These are phyloP conservation scores for Inonotus obliquus DNA, from an alignment of 1,284 basidiomycete species.

Conservation along the genomic window DNA sequence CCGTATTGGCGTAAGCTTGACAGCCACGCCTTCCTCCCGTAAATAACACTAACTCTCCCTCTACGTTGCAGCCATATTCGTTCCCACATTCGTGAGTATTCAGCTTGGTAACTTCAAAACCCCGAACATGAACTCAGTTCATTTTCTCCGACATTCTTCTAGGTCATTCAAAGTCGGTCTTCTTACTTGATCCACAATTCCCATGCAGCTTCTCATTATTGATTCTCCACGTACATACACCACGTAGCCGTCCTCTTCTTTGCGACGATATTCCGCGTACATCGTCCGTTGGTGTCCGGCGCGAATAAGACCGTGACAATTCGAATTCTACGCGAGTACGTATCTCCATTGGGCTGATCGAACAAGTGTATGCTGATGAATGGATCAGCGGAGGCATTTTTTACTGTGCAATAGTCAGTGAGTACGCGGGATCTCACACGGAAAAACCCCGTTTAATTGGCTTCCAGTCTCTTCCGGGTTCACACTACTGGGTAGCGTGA, in stretches of 20 bases:
- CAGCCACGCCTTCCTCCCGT: not conserved
- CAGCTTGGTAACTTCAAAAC: not conserved
- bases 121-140: too few relatives aligned
- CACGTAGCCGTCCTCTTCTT: constrained; percentile 13
- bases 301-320: constrained; percentile 15
- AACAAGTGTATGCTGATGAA: not conserved
- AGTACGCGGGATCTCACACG: not conserved
- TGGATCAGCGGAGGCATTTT: constrained; percentile 24
- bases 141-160: not conserved
- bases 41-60: not conserved
- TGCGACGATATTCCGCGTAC: constrained; percentile 10
- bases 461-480: constrained; percentile 15
- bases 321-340: constrained; percentile 26
- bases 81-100: constrained; percentile 18
- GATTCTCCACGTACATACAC: not conserved
- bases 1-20: constrained; percentile 15
- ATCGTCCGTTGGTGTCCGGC: not conserved
- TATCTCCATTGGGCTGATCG: not conserved
- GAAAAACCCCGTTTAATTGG: constrained; percentile 11
- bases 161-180: constrained; percentile 16
- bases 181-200: not conserved
- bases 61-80: constrained; percentile 12
- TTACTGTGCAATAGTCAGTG: constrained; percentile 25
- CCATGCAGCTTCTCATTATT: not conserved
- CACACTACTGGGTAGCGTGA: constrained; percentile 5